These are phyloP conservation scores for Allantophomopsis cytisporea DNA, from an alignment of 2,329 filamentous ascomycete genomes.

Conservation along the genomic window DNA sequence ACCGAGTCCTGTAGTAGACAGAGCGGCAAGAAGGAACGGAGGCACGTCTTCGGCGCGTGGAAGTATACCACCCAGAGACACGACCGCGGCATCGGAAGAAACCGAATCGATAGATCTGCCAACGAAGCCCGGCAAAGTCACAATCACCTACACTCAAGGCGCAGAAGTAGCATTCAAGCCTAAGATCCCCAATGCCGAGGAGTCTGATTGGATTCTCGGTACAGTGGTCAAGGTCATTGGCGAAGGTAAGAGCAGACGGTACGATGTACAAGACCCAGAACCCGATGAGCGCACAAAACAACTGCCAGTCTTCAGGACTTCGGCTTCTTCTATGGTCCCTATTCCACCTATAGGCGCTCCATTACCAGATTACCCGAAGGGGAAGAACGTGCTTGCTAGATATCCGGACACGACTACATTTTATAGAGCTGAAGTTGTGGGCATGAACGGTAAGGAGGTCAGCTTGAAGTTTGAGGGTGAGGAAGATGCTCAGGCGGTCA, in stretches of 20 bases:
- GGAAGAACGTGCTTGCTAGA: conserved; percentile 62
- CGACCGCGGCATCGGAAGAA: conserved; percentile 9
- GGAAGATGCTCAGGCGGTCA: conserved; percentile 58
- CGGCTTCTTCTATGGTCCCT: conserved; percentile 62
- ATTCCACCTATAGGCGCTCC: conserved; percentile 50
- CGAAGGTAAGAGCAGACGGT: conserved; percentile 64
- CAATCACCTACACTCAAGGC: conserved; percentile 44
- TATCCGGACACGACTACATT: conserved; percentile 80
- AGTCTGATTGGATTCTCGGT: conserved; percentile 59
- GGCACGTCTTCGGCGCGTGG: conserved; percentile 10
- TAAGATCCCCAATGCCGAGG: conserved; percentile 31
- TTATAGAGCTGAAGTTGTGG: conserved; percentile 72
- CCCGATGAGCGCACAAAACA: conserved; percentile 57
- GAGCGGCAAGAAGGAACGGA: conserved; percentile 10
- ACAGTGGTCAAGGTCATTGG: conserved; percentile 64
- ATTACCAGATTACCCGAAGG: conserved; percentile 46
- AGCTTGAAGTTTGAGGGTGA: conserved; percentile 69
- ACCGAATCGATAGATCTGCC: conserved; percentile 5
- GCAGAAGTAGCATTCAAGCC: conserved; percentile 55
- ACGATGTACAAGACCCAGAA: conserved; percentile 70
- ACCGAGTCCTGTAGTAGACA: conserved; percentile 16
- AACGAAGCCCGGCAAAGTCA: conserved; percentile 19
- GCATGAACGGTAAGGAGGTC: conserved; percentile 43
- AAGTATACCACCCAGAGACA: conserved; percentile 15
- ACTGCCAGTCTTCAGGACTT: conserved; percentile 50